Evolutionary conservation across 352 stramenopile species (phyloP), one percentile per base, ranked within the genome.

Genomic region (Pythium oligandrum): DNA sequence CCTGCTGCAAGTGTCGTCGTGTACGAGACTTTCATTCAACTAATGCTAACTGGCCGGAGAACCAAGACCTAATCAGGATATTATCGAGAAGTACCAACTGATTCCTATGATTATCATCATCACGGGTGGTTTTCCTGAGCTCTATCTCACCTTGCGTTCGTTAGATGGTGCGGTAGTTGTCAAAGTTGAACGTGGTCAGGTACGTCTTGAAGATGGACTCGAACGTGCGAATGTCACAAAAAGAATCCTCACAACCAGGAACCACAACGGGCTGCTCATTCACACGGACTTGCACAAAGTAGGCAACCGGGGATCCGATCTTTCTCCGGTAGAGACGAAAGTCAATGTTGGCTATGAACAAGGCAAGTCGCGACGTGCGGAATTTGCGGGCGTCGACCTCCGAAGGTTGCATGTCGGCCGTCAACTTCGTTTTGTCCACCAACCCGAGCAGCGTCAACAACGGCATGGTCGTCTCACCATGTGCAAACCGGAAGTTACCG

Each of bases 261-360:
- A 68, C 33, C 37, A 32, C 36, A 33, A 52, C 57, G 36, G 53
- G 40, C 48, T 64, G 61, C 48, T 68, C 61, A 48, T 68, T 68
- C 8, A 68, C 37, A 3, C 51, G 55, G 56, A 68, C 61, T 48
- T 68, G 61, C 51, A 64, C 61, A 49, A 53, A 67, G 53, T 57
- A 59, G 12, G 42, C 17, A 26, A 26, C 17, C 17, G 17, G 17
- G 17, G 17, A 26, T 26, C 12, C 36, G 12, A 6, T 53, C 44
- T 5, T 32, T 42, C 34, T 51, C 3, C 34, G n/a, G 61, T 68
- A 68, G 42, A 68, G 37, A 12, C 61, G 55, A 17, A 68, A 64
- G 38, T 68, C 51, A 26, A 68, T 9, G 32, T 68, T 64, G 26
- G 61, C 52, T 40, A 59, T 49, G 40, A 64, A 64, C 11, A 43